Percentiles rank a stretch among this genome's conserved stretches.
Evolutionary conservation across 2,329 filamentous ascomycete genomes (phyloP).

Genomic region (Hypoxylon sp.): DNA sequence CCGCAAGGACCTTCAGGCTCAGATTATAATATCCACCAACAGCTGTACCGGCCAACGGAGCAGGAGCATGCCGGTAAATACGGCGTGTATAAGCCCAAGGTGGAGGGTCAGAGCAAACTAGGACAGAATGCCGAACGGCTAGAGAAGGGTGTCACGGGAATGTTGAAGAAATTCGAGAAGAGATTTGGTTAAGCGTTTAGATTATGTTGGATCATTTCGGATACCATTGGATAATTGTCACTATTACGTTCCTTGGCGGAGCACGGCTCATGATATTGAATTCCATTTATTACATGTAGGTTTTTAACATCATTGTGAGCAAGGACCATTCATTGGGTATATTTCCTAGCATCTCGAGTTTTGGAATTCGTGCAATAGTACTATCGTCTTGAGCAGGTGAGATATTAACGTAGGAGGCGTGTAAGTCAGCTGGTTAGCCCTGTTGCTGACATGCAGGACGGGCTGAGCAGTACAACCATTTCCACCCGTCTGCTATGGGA

Average conservation of each 20-base stretch:
- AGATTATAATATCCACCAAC: constrained; percentile 71
- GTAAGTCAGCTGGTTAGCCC: not conserved
- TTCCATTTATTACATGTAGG: too few species aligned
- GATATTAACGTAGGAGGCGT: not conserved
- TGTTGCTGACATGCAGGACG: constrained; percentile 8
- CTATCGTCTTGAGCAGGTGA: not conserved
- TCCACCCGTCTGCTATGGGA: too few species aligned
- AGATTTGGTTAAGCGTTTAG: constrained; percentile 64
- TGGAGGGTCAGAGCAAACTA: constrained; percentile 58
- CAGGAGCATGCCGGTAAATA: constrained; percentile 59
- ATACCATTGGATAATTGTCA: constrained; percentile 1
- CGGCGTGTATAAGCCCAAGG: constrained; percentile 50
- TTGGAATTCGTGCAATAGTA: too few species aligned
- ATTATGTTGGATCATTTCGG: constrained; percentile 5
- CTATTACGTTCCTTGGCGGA: too few species aligned
- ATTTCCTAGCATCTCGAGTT: too few species aligned
- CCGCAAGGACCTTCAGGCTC: constrained; percentile 18
- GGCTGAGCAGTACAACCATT: constrained; percentile 1
- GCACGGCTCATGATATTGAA: too few species aligned
- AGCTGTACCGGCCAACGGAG: constrained; percentile 75
- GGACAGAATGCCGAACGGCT: constrained; percentile 72
- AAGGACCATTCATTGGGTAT: too few species aligned
- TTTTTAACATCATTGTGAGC: too few species aligned
- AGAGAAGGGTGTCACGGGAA: constrained; percentile 74
- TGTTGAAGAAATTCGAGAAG: constrained; percentile 83